Evolutionary conservation across 1,284 basidiomycete genomes (phyloP), one percentile per base, ranked within the genome.

Genomic region (Melanopsichium pennsylvanicum): DNA sequence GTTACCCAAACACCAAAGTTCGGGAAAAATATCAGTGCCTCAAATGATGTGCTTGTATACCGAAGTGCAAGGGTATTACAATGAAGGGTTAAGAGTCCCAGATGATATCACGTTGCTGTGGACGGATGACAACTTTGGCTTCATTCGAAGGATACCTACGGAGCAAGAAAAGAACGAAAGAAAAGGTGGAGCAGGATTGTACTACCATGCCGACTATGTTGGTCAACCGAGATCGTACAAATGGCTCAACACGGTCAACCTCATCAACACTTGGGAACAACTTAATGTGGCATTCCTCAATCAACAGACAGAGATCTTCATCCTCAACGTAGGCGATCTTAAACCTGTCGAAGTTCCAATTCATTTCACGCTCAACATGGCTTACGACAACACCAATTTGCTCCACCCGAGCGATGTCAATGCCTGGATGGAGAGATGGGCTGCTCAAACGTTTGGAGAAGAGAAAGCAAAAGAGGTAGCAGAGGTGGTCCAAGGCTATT

Each of bases 61-160:
- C 76, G 88, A 89, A 70, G 88, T 89, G 18, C 85, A 88, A 72
- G 86, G 85, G 0, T 89, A 88, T 76, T 89, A 87, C 70, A 86
- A 87, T 38, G 83, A 86, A 55, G 87, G 87, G 3, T 82, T 88
- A 81, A 80, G 82, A 21, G 54, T 63, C 4, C 46, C 47, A 1
- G 60, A 63, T 16, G 60, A 63, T 15, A 55, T 63, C 75, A 82
- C 41, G 72, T 81, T 71, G 83, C 88, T 19, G 85, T 85, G 54
- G 48, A 51, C 79, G 6, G 81, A 82, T 32, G 80, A 82, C 40
- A 82, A 82, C 49, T 82, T 78, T 76, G 81, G 81, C 2, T 80
- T 81, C 40, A 59, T 81, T 10, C 58, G 62, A 4, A 32, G 69
- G 23, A 55, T 52, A 11, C 87, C 88, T 0, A 76, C 84, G 3